These are phyloP conservation scores for Trametes pubescens DNA, from an alignment of 1,284 basidiomycete genomes.

Conservation along the genomic window DNA sequence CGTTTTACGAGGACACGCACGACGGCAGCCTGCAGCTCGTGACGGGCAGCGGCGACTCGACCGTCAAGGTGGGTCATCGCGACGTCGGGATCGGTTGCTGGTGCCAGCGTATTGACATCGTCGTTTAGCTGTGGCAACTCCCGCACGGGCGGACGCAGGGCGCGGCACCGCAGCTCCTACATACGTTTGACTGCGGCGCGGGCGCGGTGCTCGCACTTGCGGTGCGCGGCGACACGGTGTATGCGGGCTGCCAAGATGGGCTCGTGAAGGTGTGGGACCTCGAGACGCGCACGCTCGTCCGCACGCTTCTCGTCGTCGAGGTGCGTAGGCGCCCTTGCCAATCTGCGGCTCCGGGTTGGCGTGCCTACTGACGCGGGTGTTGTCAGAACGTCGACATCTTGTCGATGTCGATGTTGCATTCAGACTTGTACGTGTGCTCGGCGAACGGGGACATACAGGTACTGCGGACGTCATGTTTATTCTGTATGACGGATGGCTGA, in stretches of 20 bases:
- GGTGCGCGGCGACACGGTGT: constrained; percentile 82
- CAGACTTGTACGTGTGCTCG: constrained; percentile 85
- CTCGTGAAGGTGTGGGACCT: constrained; percentile 93
- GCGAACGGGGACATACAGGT: constrained; percentile 86
- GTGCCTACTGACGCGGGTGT: not conserved
- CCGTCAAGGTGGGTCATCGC: constrained; percentile 70
- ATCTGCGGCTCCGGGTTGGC: not conserved
- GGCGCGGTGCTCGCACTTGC: constrained; percentile 85
- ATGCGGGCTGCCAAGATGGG: constrained; percentile 94
- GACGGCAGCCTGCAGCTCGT: constrained; percentile 65
- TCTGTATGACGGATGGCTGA: not conserved
- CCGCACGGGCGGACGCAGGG: constrained; percentile 36
- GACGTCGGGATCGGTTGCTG: constrained; percentile 15
- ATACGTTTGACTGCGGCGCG: constrained; percentile 70
- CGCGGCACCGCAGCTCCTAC: constrained; percentile 54
- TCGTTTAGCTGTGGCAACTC: constrained; percentile 77
- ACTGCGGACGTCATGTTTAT: constrained; percentile 8
- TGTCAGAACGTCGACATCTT: constrained; percentile 78
- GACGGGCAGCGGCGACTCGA: constrained; percentile 90
- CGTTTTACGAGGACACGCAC: constrained; percentile 34
- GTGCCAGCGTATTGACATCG: not conserved
- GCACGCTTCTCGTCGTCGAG: constrained; percentile 88
- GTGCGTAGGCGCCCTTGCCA: constrained; percentile 46
- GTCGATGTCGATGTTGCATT: constrained; percentile 76
- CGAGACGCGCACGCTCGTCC: constrained; percentile 86